These are phyloP conservation scores for Cladophialophora psammophila DNA, from an alignment of 2,329 filamentous ascomycete genomes.

Conservation along the genomic window DNA sequence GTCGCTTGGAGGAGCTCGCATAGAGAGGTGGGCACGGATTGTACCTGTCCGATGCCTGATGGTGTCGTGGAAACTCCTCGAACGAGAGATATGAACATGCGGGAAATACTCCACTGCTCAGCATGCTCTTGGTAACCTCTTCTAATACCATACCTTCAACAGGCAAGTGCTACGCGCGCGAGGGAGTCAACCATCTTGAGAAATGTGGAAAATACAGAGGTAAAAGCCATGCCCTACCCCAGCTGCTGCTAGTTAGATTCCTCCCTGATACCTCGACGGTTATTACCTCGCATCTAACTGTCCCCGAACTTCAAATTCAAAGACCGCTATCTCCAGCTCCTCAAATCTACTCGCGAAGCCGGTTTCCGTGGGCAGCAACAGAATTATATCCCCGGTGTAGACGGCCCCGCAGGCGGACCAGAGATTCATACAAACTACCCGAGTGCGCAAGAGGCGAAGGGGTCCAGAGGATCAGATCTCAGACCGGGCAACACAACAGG, in stretches of 20 bases:
- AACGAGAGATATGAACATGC: neutral
- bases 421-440: conserved; percentile 40
- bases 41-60: neutral
- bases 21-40: neutral
- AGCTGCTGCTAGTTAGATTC: neutral
- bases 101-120: neutral
- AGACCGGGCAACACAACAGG: conserved; percentile 40
- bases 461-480: conserved; percentile 38
- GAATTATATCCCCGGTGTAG: conserved; percentile 59
- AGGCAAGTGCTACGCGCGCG: conserved; percentile 69
- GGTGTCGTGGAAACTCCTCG: neutral
- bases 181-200: conserved; percentile 73
- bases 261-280: neutral
- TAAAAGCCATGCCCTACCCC: conserved; percentile 45
- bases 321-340: conserved; percentile 71
- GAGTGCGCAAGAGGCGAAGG: conserved; percentile 38
- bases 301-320: neutral
- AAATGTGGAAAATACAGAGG: conserved; percentile 72
- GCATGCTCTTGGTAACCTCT: neutral
- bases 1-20: too few species aligned
- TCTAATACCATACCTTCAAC: conserved; percentile 51
- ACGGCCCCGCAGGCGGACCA: conserved; percentile 37
- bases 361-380: conserved; percentile 71
- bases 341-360: conserved; percentile 68
- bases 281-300: neutral